Evolutionary conservation across 2,329 filamentous ascomycete species (phyloP).

Genomic region (Fusarium lyarnte): DNA sequence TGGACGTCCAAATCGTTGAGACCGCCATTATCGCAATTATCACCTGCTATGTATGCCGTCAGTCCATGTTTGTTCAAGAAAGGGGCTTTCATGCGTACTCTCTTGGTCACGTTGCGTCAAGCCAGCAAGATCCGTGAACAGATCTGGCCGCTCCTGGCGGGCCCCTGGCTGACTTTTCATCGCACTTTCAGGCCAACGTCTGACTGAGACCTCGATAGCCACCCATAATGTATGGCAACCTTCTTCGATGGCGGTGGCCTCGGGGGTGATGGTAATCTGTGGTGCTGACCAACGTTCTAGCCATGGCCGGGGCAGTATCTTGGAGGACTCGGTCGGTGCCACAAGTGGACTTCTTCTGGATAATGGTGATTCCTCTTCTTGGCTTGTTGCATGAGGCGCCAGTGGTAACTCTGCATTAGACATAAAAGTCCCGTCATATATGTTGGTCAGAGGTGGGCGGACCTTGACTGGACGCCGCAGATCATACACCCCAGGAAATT

Average conservation of each 20-base stretch:
- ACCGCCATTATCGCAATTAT: constrained; percentile 55
- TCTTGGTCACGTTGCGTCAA: constrained; percentile 24
- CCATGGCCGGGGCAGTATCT: not conserved
- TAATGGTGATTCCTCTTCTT: not conserved
- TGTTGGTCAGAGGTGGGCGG: constrained; percentile 36
- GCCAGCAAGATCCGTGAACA: not conserved
- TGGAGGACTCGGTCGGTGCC: not conserved
- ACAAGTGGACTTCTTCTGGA: not conserved
- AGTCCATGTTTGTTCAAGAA: constrained; percentile 1
- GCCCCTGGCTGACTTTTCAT: not conserved
- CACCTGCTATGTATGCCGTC: constrained; percentile 40
- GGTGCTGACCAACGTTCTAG: constrained; percentile 51
- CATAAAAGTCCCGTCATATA: constrained; percentile 1
- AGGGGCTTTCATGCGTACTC: constrained; percentile 27
- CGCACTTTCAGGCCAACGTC: constrained; percentile 27
- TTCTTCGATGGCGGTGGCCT: constrained; percentile 49
- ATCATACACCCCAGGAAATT: constrained; percentile 19
- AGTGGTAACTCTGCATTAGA: not conserved
- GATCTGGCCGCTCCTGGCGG: not conserved
- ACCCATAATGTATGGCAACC: constrained; percentile 55
- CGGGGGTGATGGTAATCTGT: constrained; percentile 55
- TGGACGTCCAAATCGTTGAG: constrained; percentile 61
- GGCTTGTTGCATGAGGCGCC: not conserved
- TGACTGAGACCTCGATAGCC: constrained; percentile 59
- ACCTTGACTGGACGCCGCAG: constrained; percentile 20